phyloP scores from a whole-genome alignment of 768 basidiomycete genomes.

The Tremella yokohamensis region DNA sequence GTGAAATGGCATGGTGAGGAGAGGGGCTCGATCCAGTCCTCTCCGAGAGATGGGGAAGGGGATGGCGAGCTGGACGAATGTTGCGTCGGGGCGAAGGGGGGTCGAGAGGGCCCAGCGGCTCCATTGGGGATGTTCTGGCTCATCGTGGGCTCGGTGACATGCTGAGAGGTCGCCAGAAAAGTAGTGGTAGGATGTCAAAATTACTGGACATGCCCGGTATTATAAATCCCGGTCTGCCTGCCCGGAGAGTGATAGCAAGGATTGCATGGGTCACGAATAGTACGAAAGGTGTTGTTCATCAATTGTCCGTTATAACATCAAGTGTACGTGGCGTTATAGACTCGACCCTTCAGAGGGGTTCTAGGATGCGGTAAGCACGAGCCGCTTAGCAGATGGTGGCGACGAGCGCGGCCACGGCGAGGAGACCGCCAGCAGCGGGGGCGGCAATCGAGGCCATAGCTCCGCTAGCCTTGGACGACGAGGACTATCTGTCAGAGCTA shows the following conservation, averaged over 20 bases:
- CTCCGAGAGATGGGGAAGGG: neutral
- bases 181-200: too few species aligned
- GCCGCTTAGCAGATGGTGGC: conserved; percentile 16
- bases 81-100: neutral
- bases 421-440: conserved; percentile 15
- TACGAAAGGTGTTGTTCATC: too few species aligned
- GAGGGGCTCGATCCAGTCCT: conserved; percentile 11
- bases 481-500: conserved; percentile 13
- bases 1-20: conserved; percentile 27
- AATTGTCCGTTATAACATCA: too few species aligned
- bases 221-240: too few species aligned
- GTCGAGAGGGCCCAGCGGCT: conserved; percentile 5
- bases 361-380: too few species aligned
- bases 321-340: too few species aligned
- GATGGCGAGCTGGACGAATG: neutral
- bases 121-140: neutral
- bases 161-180: too few species aligned
- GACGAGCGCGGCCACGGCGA: conserved; percentile 14
- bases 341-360: too few species aligned
- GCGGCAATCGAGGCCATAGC: conserved; percentile 7
- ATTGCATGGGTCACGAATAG: too few species aligned
- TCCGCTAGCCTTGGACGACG: conserved; percentile 13
- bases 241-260: too few species aligned
- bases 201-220: too few species aligned
- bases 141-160: too few species aligned